Conservation (phyloP, 352 stramenopile species). For the Achlya hypogyna region DNA sequence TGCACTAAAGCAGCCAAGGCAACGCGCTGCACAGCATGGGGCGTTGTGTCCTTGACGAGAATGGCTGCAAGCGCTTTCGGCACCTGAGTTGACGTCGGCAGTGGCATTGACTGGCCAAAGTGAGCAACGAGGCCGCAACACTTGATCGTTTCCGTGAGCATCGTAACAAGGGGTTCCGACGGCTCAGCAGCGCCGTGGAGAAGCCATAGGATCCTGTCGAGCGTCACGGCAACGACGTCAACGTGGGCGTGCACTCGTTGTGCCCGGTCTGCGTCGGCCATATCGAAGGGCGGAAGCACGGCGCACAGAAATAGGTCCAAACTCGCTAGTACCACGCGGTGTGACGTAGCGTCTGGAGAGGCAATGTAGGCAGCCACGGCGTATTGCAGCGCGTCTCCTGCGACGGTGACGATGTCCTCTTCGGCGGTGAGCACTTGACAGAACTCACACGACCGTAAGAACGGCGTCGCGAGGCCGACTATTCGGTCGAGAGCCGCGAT, state of each 20-base stretch:
- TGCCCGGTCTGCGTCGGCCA: not conserved
- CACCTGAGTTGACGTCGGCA: not conserved
- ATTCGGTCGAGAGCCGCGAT: conserved; percentile 7
- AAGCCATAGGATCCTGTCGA: not conserved
- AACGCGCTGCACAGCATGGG: not conserved
- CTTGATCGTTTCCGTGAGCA: conserved; percentile 9
- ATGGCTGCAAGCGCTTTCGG: not conserved
- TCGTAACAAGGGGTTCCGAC: not conserved
- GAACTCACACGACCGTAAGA: not conserved
- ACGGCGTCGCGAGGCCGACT: not conserved
- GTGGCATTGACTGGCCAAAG: conserved; percentile 13
- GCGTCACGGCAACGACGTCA: not conserved
- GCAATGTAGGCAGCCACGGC: not conserved
- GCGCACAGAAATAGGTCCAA: conserved; percentile 14
- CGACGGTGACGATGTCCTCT: not conserved
- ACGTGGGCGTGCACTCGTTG: not conserved
- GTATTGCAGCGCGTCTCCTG: not conserved
- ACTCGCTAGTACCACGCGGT: not conserved
- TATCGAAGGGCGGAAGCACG: conserved; percentile 13
- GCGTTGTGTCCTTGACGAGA: not conserved
- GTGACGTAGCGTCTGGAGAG: not conserved
- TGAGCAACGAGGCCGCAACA: conserved; percentile 13
- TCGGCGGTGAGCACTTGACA: not conserved
- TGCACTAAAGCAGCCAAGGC: conserved; percentile 9
- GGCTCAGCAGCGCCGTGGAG: not conserved